Conservation (phyloP, 2,329 filamentous ascomycete species). For the Raffaelea ambrosiae region DNA sequence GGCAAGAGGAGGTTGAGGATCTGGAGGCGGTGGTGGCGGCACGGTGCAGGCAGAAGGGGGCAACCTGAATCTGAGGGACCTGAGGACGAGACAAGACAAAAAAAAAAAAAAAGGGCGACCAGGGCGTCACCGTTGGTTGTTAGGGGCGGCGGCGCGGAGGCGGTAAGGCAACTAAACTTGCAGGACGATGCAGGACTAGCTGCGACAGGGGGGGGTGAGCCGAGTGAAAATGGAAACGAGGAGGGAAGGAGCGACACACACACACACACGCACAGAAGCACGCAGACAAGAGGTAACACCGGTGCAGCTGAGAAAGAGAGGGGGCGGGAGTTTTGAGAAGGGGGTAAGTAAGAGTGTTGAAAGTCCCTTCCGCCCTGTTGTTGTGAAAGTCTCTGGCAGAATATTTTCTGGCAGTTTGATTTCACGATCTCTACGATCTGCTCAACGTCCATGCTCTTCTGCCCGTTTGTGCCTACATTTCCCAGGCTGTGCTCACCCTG, state of each 20-base stretch:
- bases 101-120: conserved; percentile 1
- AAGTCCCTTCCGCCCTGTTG: too few species aligned
- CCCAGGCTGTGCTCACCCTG: too few species aligned
- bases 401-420: too few species aligned
- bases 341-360: too few species aligned
- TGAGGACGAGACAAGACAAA: neutral
- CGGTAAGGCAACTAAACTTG: conserved; percentile 10
- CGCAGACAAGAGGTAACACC: neutral
- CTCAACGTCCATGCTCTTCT: too few species aligned
- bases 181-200: conserved; percentile 4
- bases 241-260: conserved; percentile 4
- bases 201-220: conserved; percentile 5
- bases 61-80: neutral
- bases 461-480: too few species aligned
- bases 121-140: conserved; percentile 11
- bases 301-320: conserved; percentile 7
- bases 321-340: conserved; percentile 6
- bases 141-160: conserved; percentile 5
- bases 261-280: neutral
- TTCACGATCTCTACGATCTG: too few species aligned
- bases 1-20: too few species aligned
- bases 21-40: conserved; percentile 7
- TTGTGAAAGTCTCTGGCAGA: too few species aligned
- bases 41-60: conserved; percentile 9
- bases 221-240: neutral